Percentiles rank a stretch among this genome's conserved stretches.
Evolutionary conservation across 2,329 filamentous ascomycete species (phyloP).

Genomic region (Raffaelea arxii): DNA sequence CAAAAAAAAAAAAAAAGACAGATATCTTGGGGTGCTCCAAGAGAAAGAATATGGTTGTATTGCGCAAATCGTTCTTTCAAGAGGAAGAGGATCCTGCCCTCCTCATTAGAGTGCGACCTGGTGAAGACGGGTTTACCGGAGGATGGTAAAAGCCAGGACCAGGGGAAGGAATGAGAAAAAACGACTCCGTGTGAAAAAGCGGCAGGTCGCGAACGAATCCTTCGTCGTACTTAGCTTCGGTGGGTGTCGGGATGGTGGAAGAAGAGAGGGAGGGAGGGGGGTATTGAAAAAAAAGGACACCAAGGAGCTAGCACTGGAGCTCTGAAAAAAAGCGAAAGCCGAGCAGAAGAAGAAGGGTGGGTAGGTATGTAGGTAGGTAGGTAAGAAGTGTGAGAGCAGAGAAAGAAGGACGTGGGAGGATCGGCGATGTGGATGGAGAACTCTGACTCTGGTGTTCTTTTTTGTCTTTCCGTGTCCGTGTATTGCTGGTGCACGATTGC

Average conservation of each 20-base stretch:
- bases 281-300: not conserved
- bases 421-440: too few species aligned
- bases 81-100: too few species aligned
- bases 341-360: not conserved
- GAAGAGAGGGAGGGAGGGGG: not conserved
- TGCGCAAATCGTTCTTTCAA: too few species aligned
- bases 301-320: not conserved
- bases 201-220: too few species aligned
- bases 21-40: not conserved
- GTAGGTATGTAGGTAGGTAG: not conserved
- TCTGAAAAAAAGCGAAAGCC: not conserved
- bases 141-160: too few species aligned
- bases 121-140: too few species aligned
- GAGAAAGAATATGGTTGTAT: too few species aligned
- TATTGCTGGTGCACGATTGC: too few species aligned
- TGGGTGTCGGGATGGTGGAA: not conserved
- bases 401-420: not conserved
- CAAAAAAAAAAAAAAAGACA: not conserved
- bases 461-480: too few species aligned
- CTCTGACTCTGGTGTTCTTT: not conserved
- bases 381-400: not conserved
- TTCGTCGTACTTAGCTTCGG: not conserved
- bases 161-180: not conserved
- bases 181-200: too few species aligned
- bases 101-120: too few species aligned